These are phyloP conservation scores for Pseudogymnoascus sp. DNA, from an alignment of 2,329 filamentous ascomycete genomes.

Conservation along the genomic window DNA sequence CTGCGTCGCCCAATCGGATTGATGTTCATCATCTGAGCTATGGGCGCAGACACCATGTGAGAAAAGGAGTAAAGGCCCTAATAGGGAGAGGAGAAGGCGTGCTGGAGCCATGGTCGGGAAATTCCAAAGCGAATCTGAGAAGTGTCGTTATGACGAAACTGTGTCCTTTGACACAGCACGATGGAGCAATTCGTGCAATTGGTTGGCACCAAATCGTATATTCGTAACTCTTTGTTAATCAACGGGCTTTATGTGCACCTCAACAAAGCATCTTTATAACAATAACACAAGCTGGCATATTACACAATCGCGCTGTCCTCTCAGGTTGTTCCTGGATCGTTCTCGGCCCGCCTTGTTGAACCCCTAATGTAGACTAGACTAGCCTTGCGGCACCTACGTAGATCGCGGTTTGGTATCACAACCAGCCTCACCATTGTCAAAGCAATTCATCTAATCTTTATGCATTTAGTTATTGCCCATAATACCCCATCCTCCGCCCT, in stretches of 20 bases:
- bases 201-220: not conserved
- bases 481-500: not conserved
- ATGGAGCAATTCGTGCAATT: not conserved
- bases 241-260: not conserved
- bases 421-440: conserved; percentile 3
- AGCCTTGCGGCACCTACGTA: not conserved
- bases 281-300: not conserved
- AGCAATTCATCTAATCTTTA: not conserved
- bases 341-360: not conserved
- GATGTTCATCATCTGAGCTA: not conserved
- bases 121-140: not conserved
- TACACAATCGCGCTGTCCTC: not conserved
- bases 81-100: not conserved
- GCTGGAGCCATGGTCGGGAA: not conserved
- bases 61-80: conserved; percentile 1
- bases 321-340: conserved; percentile 3
- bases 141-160: not conserved
- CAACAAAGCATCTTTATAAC: not conserved
- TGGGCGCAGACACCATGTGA: not conserved
- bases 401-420: conserved; percentile 1
- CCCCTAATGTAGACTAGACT: not conserved
- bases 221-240: not conserved
- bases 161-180: not conserved
- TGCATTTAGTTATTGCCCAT: not conserved
- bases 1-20: conserved; percentile 56